Evolutionary conservation across 257 asterid genomes (phyloP), one percentile per base, ranked within the genome.

Genomic region (Nicotiana undulata): DNA sequence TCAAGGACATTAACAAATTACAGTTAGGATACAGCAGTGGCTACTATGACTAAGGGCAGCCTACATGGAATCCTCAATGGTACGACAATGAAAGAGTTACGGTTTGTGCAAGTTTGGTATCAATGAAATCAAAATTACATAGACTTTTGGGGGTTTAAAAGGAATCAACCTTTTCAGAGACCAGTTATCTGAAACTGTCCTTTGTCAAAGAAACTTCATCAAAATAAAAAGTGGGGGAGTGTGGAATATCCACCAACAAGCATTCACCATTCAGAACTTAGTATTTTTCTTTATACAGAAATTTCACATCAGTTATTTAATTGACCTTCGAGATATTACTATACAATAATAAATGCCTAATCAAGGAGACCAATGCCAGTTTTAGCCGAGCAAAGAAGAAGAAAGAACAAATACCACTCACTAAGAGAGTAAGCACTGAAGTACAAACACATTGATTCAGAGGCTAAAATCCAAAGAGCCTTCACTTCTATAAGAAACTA

Each of bases 191-290:
- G 20, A 63, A 49, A 72, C 22, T 22, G 60, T 22, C 40, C 22
- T 46, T 72, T 44, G 24, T 56, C 61, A 49, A 72, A 74, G 61
- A 28, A 74, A 74, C 44, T 12, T 15, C 61, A 24, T 15, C 16
- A 46, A 44, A 70, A 67, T 37, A 34, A 40, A 68, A 16, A 37
- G 55, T 17, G 37, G 79, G 70, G 66, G 74, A 67, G 63, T 67
- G 34, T 18, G 20, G 75, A 59, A 77, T 76, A 72, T 40, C 75
- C 76, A 80, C 72, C 80, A 80, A 80, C 68, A 82, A 84, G 80
- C 31, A 75, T 82, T 79, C 76, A 66, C 77, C 24, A 59, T 32
- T 72, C 79, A 80, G 40, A 26, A 68, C 68, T 82, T 20, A 83
- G 37, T 17, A 32, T 63, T 52, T 60, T 81, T 51, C 80, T 72